phyloP scores from a whole-genome alignment of 2,329 filamentous ascomycete genomes.

The Fusarium stilboides region DNA sequence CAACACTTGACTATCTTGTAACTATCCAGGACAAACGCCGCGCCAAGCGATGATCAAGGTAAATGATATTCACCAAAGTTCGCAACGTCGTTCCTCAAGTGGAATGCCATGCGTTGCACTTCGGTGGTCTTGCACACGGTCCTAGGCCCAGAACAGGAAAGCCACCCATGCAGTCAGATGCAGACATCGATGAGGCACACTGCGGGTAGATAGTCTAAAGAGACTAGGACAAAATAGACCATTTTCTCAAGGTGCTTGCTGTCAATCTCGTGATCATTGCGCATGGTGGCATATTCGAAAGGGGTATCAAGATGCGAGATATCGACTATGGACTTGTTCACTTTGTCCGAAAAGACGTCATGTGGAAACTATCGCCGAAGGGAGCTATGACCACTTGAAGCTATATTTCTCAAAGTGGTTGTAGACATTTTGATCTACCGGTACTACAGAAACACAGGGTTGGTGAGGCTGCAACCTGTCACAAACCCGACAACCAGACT shows the following conservation, averaged over 20 bases:
- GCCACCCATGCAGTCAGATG: slow-evolving; percentile 43
- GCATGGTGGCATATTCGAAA: slow-evolving; percentile 28
- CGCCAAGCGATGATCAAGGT: neutral
- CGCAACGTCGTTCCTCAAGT: slow-evolving; percentile 4
- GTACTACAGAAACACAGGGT: neutral
- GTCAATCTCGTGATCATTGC: slow-evolving; percentile 19
- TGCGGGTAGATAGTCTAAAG: slow-evolving; percentile 30
- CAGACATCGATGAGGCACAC: slow-evolving; percentile 37
- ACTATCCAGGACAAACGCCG: neutral
- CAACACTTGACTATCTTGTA: neutral
- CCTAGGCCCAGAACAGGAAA: slow-evolving; percentile 16
- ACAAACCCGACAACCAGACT: neutral
- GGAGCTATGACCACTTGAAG: slow-evolving; percentile 30
- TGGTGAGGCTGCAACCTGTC: slow-evolving; percentile 9
- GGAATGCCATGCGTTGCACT: slow-evolving; percentile 2
- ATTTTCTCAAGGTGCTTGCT: neutral
- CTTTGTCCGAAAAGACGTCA: slow-evolving; percentile 23
- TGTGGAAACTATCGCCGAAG: slow-evolving; percentile 11
- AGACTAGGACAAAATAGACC: neutral
- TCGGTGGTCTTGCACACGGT: slow-evolving; percentile 4
- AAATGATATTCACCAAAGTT: neutral
- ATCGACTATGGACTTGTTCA: neutral
- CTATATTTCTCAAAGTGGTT: slow-evolving; percentile 3
- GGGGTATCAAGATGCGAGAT: slow-evolving; percentile 45
- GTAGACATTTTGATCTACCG: neutral